Evolutionary conservation across 106 monocot species (phyloP).

Genomic region (Triglochin maritima): DNA sequence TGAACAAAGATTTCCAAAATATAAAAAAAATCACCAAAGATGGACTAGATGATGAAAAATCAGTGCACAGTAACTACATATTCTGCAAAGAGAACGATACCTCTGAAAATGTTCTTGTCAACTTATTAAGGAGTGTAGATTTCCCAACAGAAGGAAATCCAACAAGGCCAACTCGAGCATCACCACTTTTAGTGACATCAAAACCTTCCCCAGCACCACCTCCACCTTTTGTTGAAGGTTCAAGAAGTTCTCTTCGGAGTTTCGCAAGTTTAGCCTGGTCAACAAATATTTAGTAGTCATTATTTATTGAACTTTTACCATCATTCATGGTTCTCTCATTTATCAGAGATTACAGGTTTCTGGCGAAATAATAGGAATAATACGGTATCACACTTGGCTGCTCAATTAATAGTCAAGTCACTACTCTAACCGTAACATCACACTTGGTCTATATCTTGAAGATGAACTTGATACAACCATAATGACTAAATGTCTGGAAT

Average conservation of each 20-base stretch:
- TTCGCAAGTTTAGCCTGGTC: constrained; percentile 94
- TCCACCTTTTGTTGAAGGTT: constrained; percentile 69
- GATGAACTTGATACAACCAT: too few relatives aligned
- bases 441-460: too few relatives aligned
- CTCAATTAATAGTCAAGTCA: too few relatives aligned
- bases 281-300: background rate
- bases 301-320: too few relatives aligned
- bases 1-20: too few relatives aligned
- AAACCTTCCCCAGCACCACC: constrained; percentile 98
- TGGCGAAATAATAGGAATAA: too few relatives aligned
- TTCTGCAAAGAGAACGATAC: constrained; percentile 14
- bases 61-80: background rate
- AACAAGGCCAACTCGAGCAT: constrained; percentile 90
- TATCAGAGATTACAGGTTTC: too few relatives aligned
- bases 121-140: constrained; percentile 92
- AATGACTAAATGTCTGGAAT: background rate
- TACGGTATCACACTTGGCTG: too few relatives aligned
- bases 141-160: constrained; percentile 99
- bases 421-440: too few relatives aligned
- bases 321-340: too few relatives aligned
- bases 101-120: constrained; percentile 98
- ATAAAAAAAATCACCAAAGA: constrained; percentile 7
- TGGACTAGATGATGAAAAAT: background rate
- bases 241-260: constrained; percentile 72
- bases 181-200: constrained; percentile 99